Evolutionary conservation across 176 grass and related monocot species (phyloP).

Genomic region (Lolium perenne): DNA sequence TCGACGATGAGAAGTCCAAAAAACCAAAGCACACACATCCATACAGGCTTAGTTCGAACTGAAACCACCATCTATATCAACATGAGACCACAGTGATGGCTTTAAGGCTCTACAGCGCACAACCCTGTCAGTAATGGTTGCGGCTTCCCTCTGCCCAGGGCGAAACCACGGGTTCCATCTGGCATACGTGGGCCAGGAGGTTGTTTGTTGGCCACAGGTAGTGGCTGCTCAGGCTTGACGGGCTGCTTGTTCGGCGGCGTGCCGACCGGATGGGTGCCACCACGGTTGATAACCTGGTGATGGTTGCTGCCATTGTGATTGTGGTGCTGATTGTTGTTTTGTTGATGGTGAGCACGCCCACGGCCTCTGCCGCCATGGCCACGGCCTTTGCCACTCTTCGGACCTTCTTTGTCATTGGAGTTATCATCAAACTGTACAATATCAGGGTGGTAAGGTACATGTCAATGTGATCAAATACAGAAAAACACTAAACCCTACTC

Average conservation of each 20-base stretch:
- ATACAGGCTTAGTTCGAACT: not conserved
- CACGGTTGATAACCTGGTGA: conserved; percentile 51
- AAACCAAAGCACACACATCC: conserved; percentile 13
- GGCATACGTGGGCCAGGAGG: conserved; percentile 90
- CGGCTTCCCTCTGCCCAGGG: conserved; percentile 78
- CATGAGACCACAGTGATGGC: not conserved
- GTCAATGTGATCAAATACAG: not conserved
- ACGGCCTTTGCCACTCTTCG: conserved; percentile 52
- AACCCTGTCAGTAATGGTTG: conserved; percentile 27
- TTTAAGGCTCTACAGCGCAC: conserved; percentile 28
- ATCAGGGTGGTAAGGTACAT: conserved; percentile 2
- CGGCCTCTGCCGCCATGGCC: conserved; percentile 53
- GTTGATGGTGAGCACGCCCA: conserved; percentile 53
- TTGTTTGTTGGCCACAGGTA: conserved; percentile 57
- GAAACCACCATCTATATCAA: conserved; percentile 31
- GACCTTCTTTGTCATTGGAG: conserved; percentile 52
- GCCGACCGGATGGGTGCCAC: conserved; percentile 45
- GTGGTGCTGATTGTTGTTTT: conserved; percentile 53
- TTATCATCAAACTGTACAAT: conserved; percentile 66
- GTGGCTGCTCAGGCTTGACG: conserved; percentile 48
- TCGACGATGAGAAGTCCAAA: not conserved
- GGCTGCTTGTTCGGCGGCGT: conserved; percentile 55
- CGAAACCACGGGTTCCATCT: conserved; percentile 86
- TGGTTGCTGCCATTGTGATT: conserved; percentile 52
- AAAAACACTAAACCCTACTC: not conserved